Base-by-base conservation (phyloP, 1,284 basidiomycete species). In the Cryptococcus maquisensis region DNA sequence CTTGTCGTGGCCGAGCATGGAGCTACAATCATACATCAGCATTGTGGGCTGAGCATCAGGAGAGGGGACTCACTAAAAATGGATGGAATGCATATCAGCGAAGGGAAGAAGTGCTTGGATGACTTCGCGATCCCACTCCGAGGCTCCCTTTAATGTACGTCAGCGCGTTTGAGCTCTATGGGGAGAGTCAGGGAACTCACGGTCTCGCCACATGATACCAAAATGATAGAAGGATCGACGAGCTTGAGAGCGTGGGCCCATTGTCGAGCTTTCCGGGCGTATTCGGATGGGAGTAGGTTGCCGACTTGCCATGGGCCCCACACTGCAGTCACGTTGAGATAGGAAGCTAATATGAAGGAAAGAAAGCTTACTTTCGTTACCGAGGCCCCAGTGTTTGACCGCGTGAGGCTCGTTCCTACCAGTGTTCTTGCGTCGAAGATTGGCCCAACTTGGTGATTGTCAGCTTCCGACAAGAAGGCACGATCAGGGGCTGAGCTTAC, bases 261-360 rank as follows among this genome's bases (percentile, higher is more conserved):
- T 61, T 82, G 82, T 46, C 77, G 79, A 0, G 83, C 83, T 58
- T 79, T 81, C 55, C 80, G 79, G 10, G 82, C 80, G 66, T 85
- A 85, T 54, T 83, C 84, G 21, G 77, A 71, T 0, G 83, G 79
- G 12, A 79, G 78, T 71, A 83, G 79, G 61, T 84, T 82, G 24
- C 84, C 83, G 13, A 85, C 82, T 75, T 85, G 83, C 84, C 84
- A 85, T 6, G 82, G 80, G 9, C 84, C 84, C 79, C 81, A 83
- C 56, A 84, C 79, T 70, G 67, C 43, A 60, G 62, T 21, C 21
- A 35, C 13, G 47, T 57, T 50, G 44, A 41, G 37, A 28, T 18
- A 13, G 12, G 32, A 49, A 46, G 36, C 21, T 47, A 21, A 21
- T 32, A 42, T 18, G 32, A 18, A 15, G 13, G 20, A 12, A 28